Evolutionary conservation across 345 rosid genomes (phyloP), one percentile per base, ranked within the genome.

Genomic region (Trapa incisa): DNA sequence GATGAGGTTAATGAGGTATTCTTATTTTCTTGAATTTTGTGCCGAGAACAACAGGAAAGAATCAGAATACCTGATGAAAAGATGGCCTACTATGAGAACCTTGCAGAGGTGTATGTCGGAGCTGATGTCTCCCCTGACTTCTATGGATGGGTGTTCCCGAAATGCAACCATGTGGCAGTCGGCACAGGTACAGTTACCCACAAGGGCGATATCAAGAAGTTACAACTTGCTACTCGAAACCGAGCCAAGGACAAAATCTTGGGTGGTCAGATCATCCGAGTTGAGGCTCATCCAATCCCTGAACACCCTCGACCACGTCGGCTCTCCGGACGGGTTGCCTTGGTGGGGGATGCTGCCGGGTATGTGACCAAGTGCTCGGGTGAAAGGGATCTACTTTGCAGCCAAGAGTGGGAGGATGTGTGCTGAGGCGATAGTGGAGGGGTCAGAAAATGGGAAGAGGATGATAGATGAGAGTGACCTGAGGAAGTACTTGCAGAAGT

Each of bases 351-450:
- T 38, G 96, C 98, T 33, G 98, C 98, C 0, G 98, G 98, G 9
- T 92, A 92, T 2, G 96, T 92, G 61, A 92, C 98, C 0, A 92
- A 89, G 75, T 92, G 98, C 79, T 92, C 96, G 0, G 98, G 98
- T 0, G 98, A 92, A 92, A 70, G 96, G 98, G 2, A 92, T 92
- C 68, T 92, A 92, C 52, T 92, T 92, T 5, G 98, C 98, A 0
- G 98, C 96, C 0, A 89, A 89, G 85, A 92, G 98, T 68, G 98
- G 98, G 58, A 85, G 96, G 67, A 89, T 89, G 96, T 92, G 98
- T 33, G 92, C 95, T 0, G 96, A 92, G 85, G 96, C 98, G 39
- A 87, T 92, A 0, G 82, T 87, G 41, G 91, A 89, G 76, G 95
- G 96, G 1, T 89, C 98, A 0, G 90, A 75, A 78, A 70, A 85